Evolutionary conservation across 768 basidiomycete species (phyloP).

Genomic region (Mycena crocata): DNA sequence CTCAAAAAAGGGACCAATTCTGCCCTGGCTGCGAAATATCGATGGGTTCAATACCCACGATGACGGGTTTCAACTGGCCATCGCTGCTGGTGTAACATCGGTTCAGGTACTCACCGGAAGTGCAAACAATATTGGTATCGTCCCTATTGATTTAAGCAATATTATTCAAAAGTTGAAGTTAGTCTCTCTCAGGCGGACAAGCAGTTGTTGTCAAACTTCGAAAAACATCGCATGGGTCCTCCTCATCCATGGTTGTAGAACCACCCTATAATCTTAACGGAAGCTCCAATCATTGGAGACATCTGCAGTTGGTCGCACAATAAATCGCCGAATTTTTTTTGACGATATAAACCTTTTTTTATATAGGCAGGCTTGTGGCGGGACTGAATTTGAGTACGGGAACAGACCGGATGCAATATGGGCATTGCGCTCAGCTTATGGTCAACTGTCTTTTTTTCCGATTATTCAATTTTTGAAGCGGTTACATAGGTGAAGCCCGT

Average conservation of each 20-base stretch:
- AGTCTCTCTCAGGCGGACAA: conserved; percentile 72
- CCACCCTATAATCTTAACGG: conserved; percentile 75
- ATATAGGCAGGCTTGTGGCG: conserved; percentile 72
- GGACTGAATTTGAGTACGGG: conserved; percentile 58
- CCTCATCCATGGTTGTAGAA: conserved; percentile 87
- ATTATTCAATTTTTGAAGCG: too few relatives aligned
- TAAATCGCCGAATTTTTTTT: neutral
- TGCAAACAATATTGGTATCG: conserved; percentile 76
- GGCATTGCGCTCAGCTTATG: conserved; percentile 84
- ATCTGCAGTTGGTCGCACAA: conserved; percentile 73
- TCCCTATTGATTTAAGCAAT: neutral
- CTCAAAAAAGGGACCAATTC: conserved; percentile 73
- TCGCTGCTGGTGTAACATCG: conserved; percentile 91
- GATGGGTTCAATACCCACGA: conserved; percentile 93
- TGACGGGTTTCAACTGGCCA: conserved; percentile 74
- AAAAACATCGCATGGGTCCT: conserved; percentile 78
- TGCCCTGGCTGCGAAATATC: conserved; percentile 84
- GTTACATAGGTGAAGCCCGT: conserved; percentile 75
- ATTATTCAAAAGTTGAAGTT: neutral
- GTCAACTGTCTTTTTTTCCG: too few relatives aligned
- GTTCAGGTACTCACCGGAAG: conserved; percentile 85
- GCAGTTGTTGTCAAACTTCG: conserved; percentile 90
- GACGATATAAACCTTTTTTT: conserved; percentile 17
- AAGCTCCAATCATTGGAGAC: conserved; percentile 76
- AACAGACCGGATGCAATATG: conserved; percentile 84